phyloP scores from a whole-genome alignment of 495 filamentous ascomycete species.

The Collariella sp. region DNA sequence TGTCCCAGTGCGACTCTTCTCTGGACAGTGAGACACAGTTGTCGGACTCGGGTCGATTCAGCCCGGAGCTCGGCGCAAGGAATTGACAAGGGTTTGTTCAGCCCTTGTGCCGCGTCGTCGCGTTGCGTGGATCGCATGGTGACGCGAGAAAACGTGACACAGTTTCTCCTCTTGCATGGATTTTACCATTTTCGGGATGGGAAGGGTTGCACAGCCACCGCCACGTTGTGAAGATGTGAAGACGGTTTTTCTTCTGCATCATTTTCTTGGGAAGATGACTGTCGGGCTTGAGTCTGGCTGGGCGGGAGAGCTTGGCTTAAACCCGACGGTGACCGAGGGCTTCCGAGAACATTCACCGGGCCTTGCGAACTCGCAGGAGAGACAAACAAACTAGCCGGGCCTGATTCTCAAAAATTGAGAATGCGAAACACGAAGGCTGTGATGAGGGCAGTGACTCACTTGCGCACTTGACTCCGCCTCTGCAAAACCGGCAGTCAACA shows the following conservation, averaged over 20 bases:
- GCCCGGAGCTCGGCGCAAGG: not conserved
- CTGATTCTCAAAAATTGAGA: no score
- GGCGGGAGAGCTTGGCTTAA: not conserved
- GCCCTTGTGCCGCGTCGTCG: not conserved
- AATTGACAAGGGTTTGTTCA: not conserved
- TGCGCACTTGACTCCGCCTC: no score
- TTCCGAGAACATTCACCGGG: not conserved
- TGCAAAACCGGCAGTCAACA: no score
- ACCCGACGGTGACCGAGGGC: not conserved
- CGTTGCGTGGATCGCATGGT: not conserved
- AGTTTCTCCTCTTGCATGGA: not conserved
- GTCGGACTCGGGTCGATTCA: constrained; percentile 8
- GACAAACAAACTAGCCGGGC: no score
- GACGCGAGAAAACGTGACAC: constrained; percentile 13
- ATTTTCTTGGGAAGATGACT: not conserved
- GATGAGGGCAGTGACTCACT: no score
- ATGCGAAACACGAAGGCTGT: no score
- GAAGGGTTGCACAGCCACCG: constrained; percentile 10
- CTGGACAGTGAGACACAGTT: not conserved
- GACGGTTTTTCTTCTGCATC: not conserved
- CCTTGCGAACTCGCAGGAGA: no score
- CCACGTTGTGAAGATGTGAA: not conserved
- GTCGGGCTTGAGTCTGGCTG: not conserved
- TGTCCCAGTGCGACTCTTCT: no score
- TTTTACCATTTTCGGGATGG: not conserved